Conservation (phyloP, 2,329 filamentous ascomycete species). For the Aureobasidium melanogenum region DNA sequence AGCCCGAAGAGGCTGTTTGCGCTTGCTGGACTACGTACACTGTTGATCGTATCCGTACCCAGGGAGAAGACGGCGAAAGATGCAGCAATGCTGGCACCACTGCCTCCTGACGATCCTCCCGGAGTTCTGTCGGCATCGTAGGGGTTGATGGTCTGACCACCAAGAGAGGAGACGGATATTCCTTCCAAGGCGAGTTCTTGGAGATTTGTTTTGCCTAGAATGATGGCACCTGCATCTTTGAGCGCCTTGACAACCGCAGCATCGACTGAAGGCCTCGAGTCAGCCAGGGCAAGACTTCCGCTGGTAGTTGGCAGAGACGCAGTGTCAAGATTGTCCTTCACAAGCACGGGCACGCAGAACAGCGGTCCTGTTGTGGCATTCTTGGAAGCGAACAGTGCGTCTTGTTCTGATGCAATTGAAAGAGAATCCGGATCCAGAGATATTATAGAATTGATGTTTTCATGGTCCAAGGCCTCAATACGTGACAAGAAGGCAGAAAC, state of each 20-base stretch:
- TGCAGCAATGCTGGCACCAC: conserved; percentile 50
- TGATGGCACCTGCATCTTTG: conserved; percentile 25
- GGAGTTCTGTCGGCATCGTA: conserved; percentile 59
- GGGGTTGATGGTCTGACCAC: conserved; percentile 57
- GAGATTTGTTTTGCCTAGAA: conserved; percentile 31
- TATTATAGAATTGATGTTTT: conserved; percentile 49
- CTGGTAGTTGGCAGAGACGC: conserved; percentile 49
- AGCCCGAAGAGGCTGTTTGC: conserved; percentile 53
- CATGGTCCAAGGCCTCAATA: conserved; percentile 47
- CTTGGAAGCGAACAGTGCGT: conserved; percentile 36
- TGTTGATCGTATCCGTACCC: conserved; percentile 44
- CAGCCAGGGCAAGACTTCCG: conserved; percentile 41
- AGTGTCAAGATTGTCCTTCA: conserved; percentile 59
- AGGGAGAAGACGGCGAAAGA: conserved; percentile 46
- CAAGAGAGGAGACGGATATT: conserved; percentile 52
- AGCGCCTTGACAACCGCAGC: conserved; percentile 22
- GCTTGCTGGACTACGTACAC: conserved; percentile 51
- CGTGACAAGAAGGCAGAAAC: conserved; percentile 48
- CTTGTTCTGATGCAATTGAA: conserved; percentile 41
- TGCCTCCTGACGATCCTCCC: conserved; percentile 56
- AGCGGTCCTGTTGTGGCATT: conserved; percentile 43
- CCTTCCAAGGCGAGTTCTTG: conserved; percentile 59
- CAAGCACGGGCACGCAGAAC: conserved; percentile 52
- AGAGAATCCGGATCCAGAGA: conserved; percentile 43
- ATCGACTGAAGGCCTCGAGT: conserved; percentile 35